Base-by-base conservation (phyloP, 192 early-diverging fungal genomes). In the Lunasporangiospora selenospora region DNA sequence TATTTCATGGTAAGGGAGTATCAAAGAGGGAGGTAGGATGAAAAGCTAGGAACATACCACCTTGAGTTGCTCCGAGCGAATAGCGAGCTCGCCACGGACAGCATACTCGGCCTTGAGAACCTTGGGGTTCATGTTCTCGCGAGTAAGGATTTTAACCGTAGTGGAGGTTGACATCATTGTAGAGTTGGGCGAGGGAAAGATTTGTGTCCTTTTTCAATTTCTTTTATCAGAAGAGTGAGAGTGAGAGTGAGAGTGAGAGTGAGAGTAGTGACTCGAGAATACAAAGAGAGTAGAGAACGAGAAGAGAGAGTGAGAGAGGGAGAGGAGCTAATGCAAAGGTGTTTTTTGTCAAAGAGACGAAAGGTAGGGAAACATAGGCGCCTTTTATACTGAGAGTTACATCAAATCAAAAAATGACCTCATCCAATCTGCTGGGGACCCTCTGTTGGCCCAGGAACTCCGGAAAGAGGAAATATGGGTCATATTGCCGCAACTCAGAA, bases 1-100 rank as follows among this genome's bases (percentile, higher is more conserved):
- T n/a, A n/a, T n/a, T n/a, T n/a, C n/a, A n/a, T n/a, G n/a, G n/a
- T n/a, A n/a, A n/a, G n/a, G n/a, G n/a, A n/a, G n/a, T n/a, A n/a
- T n/a, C n/a, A n/a, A n/a, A n/a, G n/a, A n/a, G n/a, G n/a, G n/a
- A 5, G 36, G 32, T n/a, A 36, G 5, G 2, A 50, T n/a, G 1
- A 24, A 26, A 47, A 27, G 6, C 2, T 6, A 41, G 21, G 6
- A 19, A 62, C 69, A 53, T 63, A 73, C 69, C 10, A 23, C 77
- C 40, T 75, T 79, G 39, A 98, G 81, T 65, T 90, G 81, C 50
- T 99, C 97, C 4, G 95, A 93, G 12, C 89, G 85, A 59, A 99
- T 96, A 24, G 97, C 95, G 23, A 96, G 84, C 58, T 89, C 95
- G 21, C 97, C 97, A 46, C 97, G 88, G 9, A 99, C 96, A 26